A percentile compares a stretch with the other conserved stretches of the same genome.
These are phyloP conservation scores for Curvularia verruculosa DNA, from an alignment of 2,329 filamentous ascomycete species.

Conservation along the genomic window DNA sequence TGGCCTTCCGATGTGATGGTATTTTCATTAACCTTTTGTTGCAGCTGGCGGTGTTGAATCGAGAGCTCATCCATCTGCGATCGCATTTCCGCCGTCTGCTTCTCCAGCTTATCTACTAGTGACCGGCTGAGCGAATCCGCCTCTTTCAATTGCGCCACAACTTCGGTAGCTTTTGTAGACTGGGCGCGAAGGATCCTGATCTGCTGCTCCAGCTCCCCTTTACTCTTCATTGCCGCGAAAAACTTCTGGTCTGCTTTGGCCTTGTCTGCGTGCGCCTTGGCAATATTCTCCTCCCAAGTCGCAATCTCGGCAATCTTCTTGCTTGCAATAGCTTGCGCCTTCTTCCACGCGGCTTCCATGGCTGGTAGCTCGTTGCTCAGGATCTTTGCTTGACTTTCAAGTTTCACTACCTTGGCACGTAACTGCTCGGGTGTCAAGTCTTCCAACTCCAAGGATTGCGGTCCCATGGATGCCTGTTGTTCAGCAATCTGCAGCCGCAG, in stretches of 20 bases:
- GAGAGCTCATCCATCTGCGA: slow-evolving; percentile 75
- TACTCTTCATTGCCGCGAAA: slow-evolving; percentile 92
- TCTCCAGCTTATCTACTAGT: slow-evolving; percentile 83
- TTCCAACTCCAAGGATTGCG: slow-evolving; percentile 56
- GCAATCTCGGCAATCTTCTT: slow-evolving; percentile 84
- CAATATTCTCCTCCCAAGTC: slow-evolving; percentile 77
- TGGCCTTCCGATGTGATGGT: slow-evolving; percentile 72
- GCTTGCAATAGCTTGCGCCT: slow-evolving; percentile 80
- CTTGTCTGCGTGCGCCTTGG: slow-evolving; percentile 81
- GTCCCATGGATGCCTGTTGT: slow-evolving; percentile 29
- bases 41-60: slow-evolving; percentile 75
- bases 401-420: slow-evolving; percentile 71
- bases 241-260: slow-evolving; percentile 98
- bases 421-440: slow-evolving; percentile 72
- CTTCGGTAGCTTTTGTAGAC: slow-evolving; percentile 88
- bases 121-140: slow-evolving; percentile 78
- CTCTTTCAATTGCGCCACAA: slow-evolving; percentile 92
- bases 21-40: slow-evolving; percentile 73
- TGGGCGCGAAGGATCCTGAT: slow-evolving; percentile 79
- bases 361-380: slow-evolving; percentile 87
- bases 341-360: slow-evolving; percentile 90
- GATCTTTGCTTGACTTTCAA: slow-evolving; percentile 80
- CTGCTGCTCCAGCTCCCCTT: slow-evolving; percentile 82
- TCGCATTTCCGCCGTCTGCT: slow-evolving; percentile 83
- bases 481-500: slow-evolving; percentile 64